Evolutionary conservation across 2,329 filamentous ascomycete genomes (phyloP).

Genomic region (Pseudomassariella vexata): DNA sequence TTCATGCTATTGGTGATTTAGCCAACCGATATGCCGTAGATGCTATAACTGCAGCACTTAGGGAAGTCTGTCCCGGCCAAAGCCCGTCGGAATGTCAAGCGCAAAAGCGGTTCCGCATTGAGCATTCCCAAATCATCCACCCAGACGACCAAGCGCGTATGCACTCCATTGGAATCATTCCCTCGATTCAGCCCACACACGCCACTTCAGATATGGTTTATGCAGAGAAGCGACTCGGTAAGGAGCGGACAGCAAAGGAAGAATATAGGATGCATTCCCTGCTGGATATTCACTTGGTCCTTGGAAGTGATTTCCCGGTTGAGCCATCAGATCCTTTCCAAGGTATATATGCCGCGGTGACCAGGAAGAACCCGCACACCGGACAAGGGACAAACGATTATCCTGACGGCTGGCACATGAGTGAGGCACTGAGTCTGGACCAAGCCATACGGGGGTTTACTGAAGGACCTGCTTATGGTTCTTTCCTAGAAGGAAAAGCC

Average conservation of each 20-base stretch:
- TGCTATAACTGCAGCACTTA: conserved; percentile 53
- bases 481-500: conserved; percentile 52
- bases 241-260: conserved; percentile 43
- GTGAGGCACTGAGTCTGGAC: conserved; percentile 52
- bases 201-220: conserved; percentile 68
- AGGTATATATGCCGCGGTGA: conserved; percentile 63
- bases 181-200: conserved; percentile 67
- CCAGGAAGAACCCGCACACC: conserved; percentile 53
- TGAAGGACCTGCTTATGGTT: conserved; percentile 50
- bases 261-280: conserved; percentile 64
- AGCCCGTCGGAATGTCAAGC: conserved; percentile 44
- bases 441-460: conserved; percentile 61
- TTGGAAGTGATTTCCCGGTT: conserved; percentile 68
- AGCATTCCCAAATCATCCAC: conserved; percentile 67
- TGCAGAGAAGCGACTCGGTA: conserved; percentile 54
- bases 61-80: conserved; percentile 41
- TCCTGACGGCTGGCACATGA: conserved; percentile 49
- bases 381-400: conserved; percentile 42
- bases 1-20: conserved; percentile 67
- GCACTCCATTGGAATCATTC: conserved; percentile 53
- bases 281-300: conserved; percentile 45
- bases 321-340: conserved; percentile 63
- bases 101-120: conserved; percentile 58
- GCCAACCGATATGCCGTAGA: conserved; percentile 61
- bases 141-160: conserved; percentile 58